Evolutionary conservation across 1,284 basidiomycete genomes (phyloP).

Genomic region (Schizophyllum amplum): DNA sequence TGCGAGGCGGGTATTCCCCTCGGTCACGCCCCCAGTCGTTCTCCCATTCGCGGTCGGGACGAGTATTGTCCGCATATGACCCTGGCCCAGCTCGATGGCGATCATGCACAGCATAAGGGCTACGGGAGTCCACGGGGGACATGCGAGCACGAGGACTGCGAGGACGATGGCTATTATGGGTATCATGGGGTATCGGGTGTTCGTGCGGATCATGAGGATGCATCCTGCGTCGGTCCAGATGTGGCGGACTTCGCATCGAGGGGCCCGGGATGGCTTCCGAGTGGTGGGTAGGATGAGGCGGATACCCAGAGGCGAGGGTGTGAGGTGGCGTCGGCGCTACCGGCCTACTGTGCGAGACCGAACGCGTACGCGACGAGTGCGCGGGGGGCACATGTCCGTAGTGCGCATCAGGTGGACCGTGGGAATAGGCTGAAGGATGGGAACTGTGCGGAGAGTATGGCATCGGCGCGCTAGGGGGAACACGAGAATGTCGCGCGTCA

Average conservation of each 20-base stretch:
- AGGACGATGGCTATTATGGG: neutral
- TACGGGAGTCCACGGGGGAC: neutral
- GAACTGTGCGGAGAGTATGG: neutral
- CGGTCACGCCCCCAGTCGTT: neutral
- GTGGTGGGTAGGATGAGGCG: neutral
- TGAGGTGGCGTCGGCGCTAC: neutral
- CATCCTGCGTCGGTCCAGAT: neutral
- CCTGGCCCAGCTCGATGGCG: neutral
- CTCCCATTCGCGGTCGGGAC: neutral
- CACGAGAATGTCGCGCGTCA: neutral
- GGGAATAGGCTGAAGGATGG: neutral
- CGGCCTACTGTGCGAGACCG: neutral
- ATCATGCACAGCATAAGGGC: neutral
- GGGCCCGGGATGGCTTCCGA: neutral
- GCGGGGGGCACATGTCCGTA: neutral
- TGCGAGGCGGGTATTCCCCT: neutral
- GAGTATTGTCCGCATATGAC: neutral
- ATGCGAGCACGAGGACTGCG: neutral
- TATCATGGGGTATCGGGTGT: neutral
- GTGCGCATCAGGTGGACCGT: neutral
- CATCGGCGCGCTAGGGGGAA: neutral
- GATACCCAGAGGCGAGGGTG: neutral
- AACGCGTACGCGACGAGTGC: neutral
- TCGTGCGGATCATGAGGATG: neutral
- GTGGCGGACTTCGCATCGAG: neutral